Evolutionary conservation across 1,284 basidiomycete species (phyloP), one percentile per base, ranked within the genome.

Genomic region (Irpex sp.): DNA sequence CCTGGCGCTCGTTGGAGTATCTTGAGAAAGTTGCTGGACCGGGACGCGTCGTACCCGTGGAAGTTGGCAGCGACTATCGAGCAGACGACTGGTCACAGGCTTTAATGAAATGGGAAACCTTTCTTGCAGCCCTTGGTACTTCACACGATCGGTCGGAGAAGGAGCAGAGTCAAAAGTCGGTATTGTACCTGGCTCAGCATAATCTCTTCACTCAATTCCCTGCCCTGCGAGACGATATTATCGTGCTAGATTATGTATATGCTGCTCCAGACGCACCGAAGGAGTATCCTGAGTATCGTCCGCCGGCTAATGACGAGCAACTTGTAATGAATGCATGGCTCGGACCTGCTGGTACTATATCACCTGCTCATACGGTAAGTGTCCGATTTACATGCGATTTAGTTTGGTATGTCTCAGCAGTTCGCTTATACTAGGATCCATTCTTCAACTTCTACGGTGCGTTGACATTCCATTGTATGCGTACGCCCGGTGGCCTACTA

Each of bases 171-270:
- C 49, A 58, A 66, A 66, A 64, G 21, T 71, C 78, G 2, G 69
- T 79, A 12, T 69, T 89, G n/a, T 99, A 99, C 73, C 84, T 98
- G 37, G 96, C 96, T 0, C 96, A 99, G 69, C 89, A 98, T 73
- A 83, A 87, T 65, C 81, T 99, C 6, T 81, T 96, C 65, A 79
- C 76, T 33, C 96, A 99, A 72, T 94, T 98, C 67, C 94, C 94
- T 1, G 72, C 74, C 1, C 79, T 99, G 33, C 78, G 82, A 57
- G 74, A 79, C 9, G 96, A 98, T 69, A 85, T 96, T 56, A 65
- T 82, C 10, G 68, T 92, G 5, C 96, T 96, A 0, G 95, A 98
- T 72, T 95, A 96, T 70, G 88, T 93, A 23, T 97, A 92, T 70
- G 80, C 89, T 5, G 80, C 77, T 3, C 82, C 88, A n/a, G 69